Evolutionary conservation across 352 stramenopile species (phyloP), one percentile per base, ranked within the genome.

Genomic region (Paralagenidium karlingii): DNA sequence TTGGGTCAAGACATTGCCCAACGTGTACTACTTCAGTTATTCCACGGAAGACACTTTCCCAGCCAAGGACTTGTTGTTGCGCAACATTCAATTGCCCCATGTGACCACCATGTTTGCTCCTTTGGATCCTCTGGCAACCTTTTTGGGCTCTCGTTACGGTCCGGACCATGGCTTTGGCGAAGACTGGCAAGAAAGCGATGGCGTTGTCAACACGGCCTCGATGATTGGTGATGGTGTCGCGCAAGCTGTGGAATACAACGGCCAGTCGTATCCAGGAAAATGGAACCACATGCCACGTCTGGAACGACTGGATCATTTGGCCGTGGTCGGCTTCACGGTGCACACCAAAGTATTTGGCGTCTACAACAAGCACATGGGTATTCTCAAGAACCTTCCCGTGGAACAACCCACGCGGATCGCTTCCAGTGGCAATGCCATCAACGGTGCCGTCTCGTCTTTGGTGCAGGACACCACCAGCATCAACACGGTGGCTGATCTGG

Each of bases 271-370:
- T 6, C 47, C 55, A 10, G 65, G 65, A 31, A 52, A 59, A 45
- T 79, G 61, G 64, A 71, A 74, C 34, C 24, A 59, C 18, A 68
- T 71, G 58, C 53, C 55, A n/a, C 42, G 63, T 39, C 53, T 73
- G 10, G 42, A 45, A 0, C 54, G 46, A 0, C 47, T 74, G 33
- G 64, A 78, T 43, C 64, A 78, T 34, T 45, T 70, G 30, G 64
- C 46, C 0, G 47, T 74, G 29, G 59, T 59, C 5, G 64, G 64
- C 20, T 41, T 63, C 33, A 78, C 51, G 4, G 43, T 73, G 25
- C 47, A 68, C 28, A 58, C 58, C 21, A 49, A 69, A 28, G 34
- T 70, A 5, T 49, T 63, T 13, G 48, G 43, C 24, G 53, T 77
- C 10, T 77, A 73, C 40, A 28, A 50, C n/a, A 49, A 57, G 2